Evolutionary conservation across 75 land plant species (phyloP).

Genomic region (Cryptomeria japonica): DNA sequence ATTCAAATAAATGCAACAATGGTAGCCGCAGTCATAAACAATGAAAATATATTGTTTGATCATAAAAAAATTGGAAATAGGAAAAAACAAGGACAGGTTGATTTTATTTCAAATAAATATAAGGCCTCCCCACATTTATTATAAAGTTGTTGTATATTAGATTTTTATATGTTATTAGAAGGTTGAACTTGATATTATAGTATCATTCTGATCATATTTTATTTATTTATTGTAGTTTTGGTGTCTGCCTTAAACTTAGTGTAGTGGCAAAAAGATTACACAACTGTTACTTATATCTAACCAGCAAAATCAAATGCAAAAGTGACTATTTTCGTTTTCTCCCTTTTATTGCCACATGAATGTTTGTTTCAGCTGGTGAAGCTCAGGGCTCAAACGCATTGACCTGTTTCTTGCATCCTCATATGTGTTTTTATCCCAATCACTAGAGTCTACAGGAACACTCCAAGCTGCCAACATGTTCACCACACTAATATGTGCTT

Average conservation of each 20-base stretch:
- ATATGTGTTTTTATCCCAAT: neutral
- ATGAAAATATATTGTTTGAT: neutral
- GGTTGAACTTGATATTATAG: no score
- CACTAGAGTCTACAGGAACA: neutral
- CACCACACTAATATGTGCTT: neutral
- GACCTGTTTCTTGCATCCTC: neutral
- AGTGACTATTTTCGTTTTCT: neutral
- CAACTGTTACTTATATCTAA: no score
- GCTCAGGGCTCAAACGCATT: neutral
- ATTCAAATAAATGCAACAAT: neutral
- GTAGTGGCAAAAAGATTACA: neutral
- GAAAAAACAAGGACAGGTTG: neutral
- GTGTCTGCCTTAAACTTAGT: neutral
- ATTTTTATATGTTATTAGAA: neutral
- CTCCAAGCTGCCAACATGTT: neutral
- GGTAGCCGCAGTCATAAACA: neutral
- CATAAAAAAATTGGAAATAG: neutral
- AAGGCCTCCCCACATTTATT: neutral
- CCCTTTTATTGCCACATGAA: neutral
- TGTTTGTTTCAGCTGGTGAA: neutral
- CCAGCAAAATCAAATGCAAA: neutral
- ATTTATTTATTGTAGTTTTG: neutral
- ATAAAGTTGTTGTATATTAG: neutral
- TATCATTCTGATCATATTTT: neutral
- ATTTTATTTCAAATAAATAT: no score